phyloP scores from a whole-genome alignment of 345 rosid genomes.

The Corchorus capsularis region DNA sequence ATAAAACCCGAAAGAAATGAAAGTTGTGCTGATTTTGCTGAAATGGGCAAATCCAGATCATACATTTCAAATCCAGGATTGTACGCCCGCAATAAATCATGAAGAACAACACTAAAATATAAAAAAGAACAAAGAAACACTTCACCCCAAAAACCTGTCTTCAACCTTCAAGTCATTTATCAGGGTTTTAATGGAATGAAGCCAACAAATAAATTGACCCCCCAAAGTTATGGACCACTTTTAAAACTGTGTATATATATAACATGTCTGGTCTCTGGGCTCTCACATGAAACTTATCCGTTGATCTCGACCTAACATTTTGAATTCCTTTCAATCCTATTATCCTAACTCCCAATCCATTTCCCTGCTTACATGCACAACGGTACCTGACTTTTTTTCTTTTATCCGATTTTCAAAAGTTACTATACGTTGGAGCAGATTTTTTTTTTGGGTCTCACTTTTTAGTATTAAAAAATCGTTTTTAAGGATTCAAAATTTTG shows the following conservation, averaged over 20 bases:
- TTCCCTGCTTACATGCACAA: background rate
- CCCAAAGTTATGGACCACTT: background rate
- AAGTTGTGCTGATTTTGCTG: background rate
- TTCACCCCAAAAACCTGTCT: background rate
- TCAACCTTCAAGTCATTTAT: background rate
- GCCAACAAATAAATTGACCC: background rate
- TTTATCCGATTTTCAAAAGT: background rate
- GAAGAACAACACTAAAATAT: background rate
- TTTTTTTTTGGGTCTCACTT: background rate
- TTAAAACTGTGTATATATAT: background rate
- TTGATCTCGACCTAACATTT: conserved; percentile 5
- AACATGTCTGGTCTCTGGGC: background rate
- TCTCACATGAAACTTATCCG: background rate
- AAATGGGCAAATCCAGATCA: background rate
- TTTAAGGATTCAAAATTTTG: conserved; percentile 7
- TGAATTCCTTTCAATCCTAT: background rate
- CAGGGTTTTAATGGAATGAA: conserved; percentile 11
- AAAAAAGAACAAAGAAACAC: background rate
- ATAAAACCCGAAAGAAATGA: background rate
- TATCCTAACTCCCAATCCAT: background rate
- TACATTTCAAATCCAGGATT: background rate
- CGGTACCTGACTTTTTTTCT: too few species aligned
- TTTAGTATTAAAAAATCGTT: background rate
- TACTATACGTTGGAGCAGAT: background rate
- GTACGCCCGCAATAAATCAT: background rate